phyloP scores from a whole-genome alignment of 768 basidiomycete species.

The Paxillus ammoniavirescens region DNA sequence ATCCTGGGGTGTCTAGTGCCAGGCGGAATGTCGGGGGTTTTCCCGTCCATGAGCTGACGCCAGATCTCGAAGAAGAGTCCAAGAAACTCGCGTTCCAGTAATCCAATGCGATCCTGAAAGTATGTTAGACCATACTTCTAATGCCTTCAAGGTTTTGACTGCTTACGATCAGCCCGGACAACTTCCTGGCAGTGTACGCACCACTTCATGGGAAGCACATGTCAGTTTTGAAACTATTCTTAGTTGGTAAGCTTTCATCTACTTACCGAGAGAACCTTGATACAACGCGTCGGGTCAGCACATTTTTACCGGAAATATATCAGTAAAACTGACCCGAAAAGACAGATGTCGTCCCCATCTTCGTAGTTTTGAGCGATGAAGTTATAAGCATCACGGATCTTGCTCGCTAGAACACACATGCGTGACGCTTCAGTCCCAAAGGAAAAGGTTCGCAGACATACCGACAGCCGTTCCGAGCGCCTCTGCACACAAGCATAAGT shows the following conservation, averaged over 20 bases:
- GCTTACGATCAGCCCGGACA: slow-evolving; percentile 6
- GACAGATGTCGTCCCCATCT: slow-evolving; percentile 14
- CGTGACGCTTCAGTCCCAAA: not conserved
- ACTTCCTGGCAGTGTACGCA: slow-evolving; percentile 6
- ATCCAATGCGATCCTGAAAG: slow-evolving; percentile 15
- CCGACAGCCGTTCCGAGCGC: slow-evolving; percentile 5
- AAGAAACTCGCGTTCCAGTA: slow-evolving; percentile 8
- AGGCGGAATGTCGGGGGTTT: not conserved
- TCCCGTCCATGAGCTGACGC: slow-evolving; percentile 4
- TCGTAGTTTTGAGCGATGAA: slow-evolving; percentile 24
- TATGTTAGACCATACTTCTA: not conserved
- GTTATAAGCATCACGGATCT: slow-evolving; percentile 26
- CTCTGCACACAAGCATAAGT: slow-evolving; percentile 1
- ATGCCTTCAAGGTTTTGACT: not conserved
- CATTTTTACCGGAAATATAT: not conserved
- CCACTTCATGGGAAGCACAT: not conserved
- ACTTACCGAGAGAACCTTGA: slow-evolving; percentile 1
- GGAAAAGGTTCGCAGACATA: not conserved
- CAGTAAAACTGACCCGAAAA: slow-evolving; percentile 9
- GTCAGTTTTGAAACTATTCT: not conserved
- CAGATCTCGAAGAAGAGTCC: slow-evolving; percentile 13
- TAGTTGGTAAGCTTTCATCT: not conserved
- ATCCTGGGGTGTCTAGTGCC: not conserved
- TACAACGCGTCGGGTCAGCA: not conserved
- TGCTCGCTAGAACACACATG: slow-evolving; percentile 10